phyloP scores from a whole-genome alignment of 2,329 filamentous ascomycete genomes.

The Stagonosporopsis vannaccii region DNA sequence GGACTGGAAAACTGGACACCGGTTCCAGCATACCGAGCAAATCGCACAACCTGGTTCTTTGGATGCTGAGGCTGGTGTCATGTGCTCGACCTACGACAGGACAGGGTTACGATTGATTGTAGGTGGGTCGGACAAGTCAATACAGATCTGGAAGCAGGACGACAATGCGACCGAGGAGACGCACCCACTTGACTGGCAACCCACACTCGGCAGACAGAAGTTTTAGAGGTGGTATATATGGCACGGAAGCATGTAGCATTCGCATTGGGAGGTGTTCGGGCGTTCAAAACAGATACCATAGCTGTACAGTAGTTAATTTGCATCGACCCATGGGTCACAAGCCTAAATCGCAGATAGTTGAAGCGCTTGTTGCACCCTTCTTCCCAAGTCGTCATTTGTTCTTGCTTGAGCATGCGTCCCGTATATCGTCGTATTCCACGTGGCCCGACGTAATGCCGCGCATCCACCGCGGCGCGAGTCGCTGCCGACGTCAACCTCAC shows the following conservation, averaged over 20 bases:
- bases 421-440: constrained; percentile 4
- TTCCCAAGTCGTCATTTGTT: neutral
- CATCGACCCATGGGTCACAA: neutral
- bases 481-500: constrained; percentile 19
- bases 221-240: constrained; percentile 47
- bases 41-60: constrained; percentile 92
- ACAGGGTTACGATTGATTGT: constrained; percentile 90
- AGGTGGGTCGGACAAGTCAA: constrained; percentile 89
- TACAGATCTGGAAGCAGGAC: constrained; percentile 97
- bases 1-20: constrained; percentile 97
- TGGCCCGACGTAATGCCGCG: neutral
- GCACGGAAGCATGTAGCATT: constrained; percentile 1
- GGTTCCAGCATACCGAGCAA: constrained; percentile 88
- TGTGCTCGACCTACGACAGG: constrained; percentile 90
- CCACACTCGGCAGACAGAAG: constrained; percentile 78
- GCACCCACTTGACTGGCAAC: constrained; percentile 92
- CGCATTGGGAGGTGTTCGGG: constrained; percentile 20
- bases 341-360: neutral
- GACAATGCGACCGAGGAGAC: constrained; percentile 88
- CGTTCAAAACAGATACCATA: constrained; percentile 21
- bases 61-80: constrained; percentile 92
- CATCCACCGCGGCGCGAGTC: constrained; percentile 5
- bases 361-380: neutral
- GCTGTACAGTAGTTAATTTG: neutral
- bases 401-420: neutral